Base-by-base conservation (phyloP, 208 protist genomes). In the Crithidia bombi region DNA sequence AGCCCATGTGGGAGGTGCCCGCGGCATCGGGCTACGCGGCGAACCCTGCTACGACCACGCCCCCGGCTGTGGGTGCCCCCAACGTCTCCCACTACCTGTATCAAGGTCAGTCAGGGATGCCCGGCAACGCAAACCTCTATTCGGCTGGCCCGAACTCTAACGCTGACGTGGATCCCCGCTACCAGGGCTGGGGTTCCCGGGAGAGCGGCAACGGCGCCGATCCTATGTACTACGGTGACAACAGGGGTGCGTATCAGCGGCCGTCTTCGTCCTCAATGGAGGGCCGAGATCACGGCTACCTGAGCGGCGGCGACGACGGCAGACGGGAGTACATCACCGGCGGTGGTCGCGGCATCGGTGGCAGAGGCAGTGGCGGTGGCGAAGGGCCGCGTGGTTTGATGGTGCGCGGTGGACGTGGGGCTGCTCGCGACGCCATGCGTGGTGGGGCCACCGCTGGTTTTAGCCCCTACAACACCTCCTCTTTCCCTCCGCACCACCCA, bases 1-100 rank as follows among this genome's bases (percentile, higher is more conserved):
- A 83, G 21, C 69, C 76, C 35, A 61, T 73, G 41, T 87, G 57
- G 41, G 65, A 79, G 52, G 59, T 65, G 21, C 28, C 59, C 19
- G 26, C 41, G 26, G 5, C 57, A 38, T 11, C 19, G 69, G 28
- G 56, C 17, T 55, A 49, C 11, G 35, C 5, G n/a, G 50, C 12
- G 23, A 47, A 11, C 41, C 21, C 5, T 5, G 17, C 43, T 47
- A 19, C 47, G 47, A 19, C 3, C 14, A 57, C 55, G 23, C 69
- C 51, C 12, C 68, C 49, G 38, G 65, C 32, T 70, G 57, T 58
- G 66, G 58, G 54, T 63, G 35, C 58, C 66, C 69, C 81, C 28
- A 32, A 41, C 64, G 35, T 54, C 67, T 69, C 75, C 52, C 14
- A 12, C 67, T 43, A 62, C 57, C 36, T 32, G 23, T 46, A 59